Evolutionary conservation across 1,284 basidiomycete species (phyloP), one percentile per base, ranked within the genome.

Genomic region (Ustilago lituana): DNA sequence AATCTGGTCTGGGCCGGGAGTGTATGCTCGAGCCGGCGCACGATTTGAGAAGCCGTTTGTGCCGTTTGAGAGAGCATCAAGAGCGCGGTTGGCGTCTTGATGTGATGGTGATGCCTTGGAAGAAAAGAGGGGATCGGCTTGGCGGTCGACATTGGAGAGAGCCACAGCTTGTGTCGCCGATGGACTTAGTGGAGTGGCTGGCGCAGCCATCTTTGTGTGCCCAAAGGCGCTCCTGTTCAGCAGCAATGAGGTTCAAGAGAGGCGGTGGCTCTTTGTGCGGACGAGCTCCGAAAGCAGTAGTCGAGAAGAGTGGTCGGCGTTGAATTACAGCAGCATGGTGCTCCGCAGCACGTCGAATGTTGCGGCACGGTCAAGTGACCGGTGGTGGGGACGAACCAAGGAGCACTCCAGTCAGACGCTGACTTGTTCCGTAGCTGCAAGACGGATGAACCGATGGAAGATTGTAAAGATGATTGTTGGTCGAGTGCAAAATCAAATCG

Each of bases 171-270:
- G 59, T 15, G 66, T 62, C 19, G 60, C 40, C 19, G 66, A 29
- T 2, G 60, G 39, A 8, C 14, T 45, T 23, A 44, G 33, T 1
- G 56, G 66, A 9, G 66, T 69, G 6, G 60, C 66, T n/a, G 66
- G 66, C 7, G 66, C 66, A 7, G 66, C 66, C 65, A 68, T 68
- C n/a, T 2, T 49, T 17, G 50, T n/a, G 17, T 2, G n/a, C n/a
- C n/a, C n/a, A n/a, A n/a, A n/a, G n/a, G n/a, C n/a, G n/a, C n/a
- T n/a, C n/a, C n/a, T n/a, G n/a, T n/a, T n/a, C n/a, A n/a, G n/a
- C n/a, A n/a, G n/a, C n/a, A n/a, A n/a, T 26, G 12, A 5, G 8
- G 17, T 17, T 14, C 29, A n/a, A n/a, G n/a, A n/a, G n/a, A n/a
- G n/a, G n/a, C n/a, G n/a, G n/a, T n/a, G n/a, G n/a, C n/a, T n/a